These are phyloP conservation scores for Staphylotrichum tortipilum DNA, from an alignment of 495 filamentous ascomycete species.

Conservation along the genomic window DNA sequence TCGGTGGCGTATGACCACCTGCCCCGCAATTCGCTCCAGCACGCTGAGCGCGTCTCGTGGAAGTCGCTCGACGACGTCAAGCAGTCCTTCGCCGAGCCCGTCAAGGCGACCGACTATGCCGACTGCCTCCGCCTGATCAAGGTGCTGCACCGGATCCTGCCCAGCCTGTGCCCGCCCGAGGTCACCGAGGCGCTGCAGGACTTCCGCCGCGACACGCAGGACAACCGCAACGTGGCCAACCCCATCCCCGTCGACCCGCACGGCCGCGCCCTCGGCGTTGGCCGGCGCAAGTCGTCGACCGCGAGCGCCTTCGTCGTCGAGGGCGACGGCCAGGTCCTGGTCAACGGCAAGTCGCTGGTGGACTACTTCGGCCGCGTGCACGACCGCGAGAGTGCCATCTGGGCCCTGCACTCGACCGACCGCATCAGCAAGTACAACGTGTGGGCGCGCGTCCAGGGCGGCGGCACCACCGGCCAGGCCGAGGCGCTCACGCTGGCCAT, in stretches of 20 bases:
- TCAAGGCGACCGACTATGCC: slow-evolving; percentile 72
- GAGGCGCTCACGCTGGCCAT: slow-evolving; percentile 92
- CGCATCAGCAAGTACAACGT: slow-evolving; percentile 95
- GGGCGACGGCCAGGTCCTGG: slow-evolving; percentile 76
- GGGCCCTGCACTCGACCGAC: slow-evolving; percentile 76
- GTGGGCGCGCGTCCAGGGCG: slow-evolving; percentile 73
- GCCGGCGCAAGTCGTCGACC: slow-evolving; percentile 74
- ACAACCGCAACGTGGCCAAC: slow-evolving; percentile 50
- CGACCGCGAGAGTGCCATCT: slow-evolving; percentile 89
- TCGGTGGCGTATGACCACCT: slow-evolving; percentile 61
- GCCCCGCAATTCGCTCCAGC: slow-evolving; percentile 55
- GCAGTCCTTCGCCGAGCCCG: slow-evolving; percentile 60
- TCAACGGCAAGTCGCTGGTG: slow-evolving; percentile 78
- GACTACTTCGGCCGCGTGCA: slow-evolving; percentile 79
- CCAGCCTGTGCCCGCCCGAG: slow-evolving; percentile 60
- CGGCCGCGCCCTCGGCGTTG: slow-evolving; percentile 68
- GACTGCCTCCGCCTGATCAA: slow-evolving; percentile 66
- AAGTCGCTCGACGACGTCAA: slow-evolving; percentile 69
- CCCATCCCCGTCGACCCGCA: slow-evolving; percentile 56
- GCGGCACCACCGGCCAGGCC: slow-evolving; percentile 89
- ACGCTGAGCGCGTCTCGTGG: slow-evolving; percentile 77
- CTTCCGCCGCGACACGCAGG: slow-evolving; percentile 70
- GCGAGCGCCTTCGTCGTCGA: slow-evolving; percentile 83
- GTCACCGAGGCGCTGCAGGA: slow-evolving; percentile 52
- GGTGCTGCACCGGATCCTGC: slow-evolving; percentile 78